phyloP scores from a whole-genome alignment of 805 yeast species.

The Candida boleticola region DNA sequence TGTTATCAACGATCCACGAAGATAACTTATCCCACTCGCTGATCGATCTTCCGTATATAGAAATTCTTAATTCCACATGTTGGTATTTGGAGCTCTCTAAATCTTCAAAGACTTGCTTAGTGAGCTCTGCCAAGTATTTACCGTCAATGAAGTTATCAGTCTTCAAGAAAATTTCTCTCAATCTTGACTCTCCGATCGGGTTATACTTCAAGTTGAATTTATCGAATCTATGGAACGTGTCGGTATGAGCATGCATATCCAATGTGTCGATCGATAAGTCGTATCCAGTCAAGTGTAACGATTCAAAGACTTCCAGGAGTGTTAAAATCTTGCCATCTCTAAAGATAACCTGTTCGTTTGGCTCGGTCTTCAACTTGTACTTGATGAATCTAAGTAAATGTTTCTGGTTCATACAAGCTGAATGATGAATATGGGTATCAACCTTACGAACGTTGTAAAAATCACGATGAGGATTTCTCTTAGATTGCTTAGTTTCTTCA shows the following conservation, averaged over 20 bases:
- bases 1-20: conserved; percentile 91
- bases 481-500: conserved; percentile 87
- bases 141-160: conserved; percentile 94
- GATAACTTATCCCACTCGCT: conserved; percentile 97
- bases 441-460: conserved; percentile 95
- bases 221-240: conserved; percentile 96
- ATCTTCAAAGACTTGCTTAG: conserved; percentile 91
- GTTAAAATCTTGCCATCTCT: conserved; percentile 91
- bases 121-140: conserved; percentile 85
- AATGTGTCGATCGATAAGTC: conserved; percentile 94
- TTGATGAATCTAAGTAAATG: conserved; percentile 92
- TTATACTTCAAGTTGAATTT: conserved; percentile 95
- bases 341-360: conserved; percentile 86
- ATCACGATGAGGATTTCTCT: conserved; percentile 94
- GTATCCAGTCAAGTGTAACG: conserved; percentile 87
- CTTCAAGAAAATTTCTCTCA: conserved; percentile 92
- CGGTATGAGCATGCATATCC: conserved; percentile 99
- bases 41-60: conserved; percentile 84
- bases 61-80: conserved; percentile 94
- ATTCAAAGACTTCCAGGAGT: conserved; percentile 84
- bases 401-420: conserved; percentile 99
- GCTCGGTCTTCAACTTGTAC: conserved; percentile 83
- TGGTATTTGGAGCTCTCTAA: conserved; percentile 94
- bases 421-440: conserved; percentile 97
- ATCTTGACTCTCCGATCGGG: conserved; percentile 96